A percentile compares a stretch with the other conserved stretches of the same genome.
phyloP scores from a whole-genome alignment of 2,329 filamentous ascomycete species.

The Diaporthe humulicola region DNA sequence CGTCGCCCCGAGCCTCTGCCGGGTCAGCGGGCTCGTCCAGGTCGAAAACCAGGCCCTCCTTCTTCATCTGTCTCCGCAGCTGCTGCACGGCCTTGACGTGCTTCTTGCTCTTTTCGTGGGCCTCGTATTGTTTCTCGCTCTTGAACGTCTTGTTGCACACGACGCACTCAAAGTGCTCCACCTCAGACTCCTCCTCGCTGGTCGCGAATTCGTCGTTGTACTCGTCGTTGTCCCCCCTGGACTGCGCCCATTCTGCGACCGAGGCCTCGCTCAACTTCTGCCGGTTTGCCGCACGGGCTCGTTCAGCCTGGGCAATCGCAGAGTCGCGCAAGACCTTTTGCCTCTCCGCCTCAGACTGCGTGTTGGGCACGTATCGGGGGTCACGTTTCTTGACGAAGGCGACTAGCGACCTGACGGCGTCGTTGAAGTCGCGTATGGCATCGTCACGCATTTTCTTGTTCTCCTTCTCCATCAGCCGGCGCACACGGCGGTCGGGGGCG shows the following conservation, averaged over 20 bases:
- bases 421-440: conserved; percentile 89
- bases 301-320: conserved; percentile 85
- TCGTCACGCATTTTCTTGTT: conserved; percentile 89
- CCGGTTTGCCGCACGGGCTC: conserved; percentile 84
- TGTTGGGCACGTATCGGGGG: conserved; percentile 83
- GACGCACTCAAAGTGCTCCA: conserved; percentile 78
- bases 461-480: conserved; percentile 94
- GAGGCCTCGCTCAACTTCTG: conserved; percentile 76
- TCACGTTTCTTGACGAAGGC: conserved; percentile 93
- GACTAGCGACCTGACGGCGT: conserved; percentile 87
- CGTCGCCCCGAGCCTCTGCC: neutral
- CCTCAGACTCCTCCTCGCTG: conserved; percentile 66
- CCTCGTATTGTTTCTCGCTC: conserved; percentile 91
- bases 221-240: conserved; percentile 65
- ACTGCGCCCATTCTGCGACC: conserved; percentile 82
- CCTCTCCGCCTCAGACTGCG: conserved; percentile 83
- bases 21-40: conserved; percentile 48
- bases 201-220: conserved; percentile 70
- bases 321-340: conserved; percentile 83
- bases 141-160: conserved; percentile 86
- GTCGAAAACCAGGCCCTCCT: conserved; percentile 77
- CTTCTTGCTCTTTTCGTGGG: conserved; percentile 97
- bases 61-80: conserved; percentile 84
- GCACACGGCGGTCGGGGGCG: conserved; percentile 85
- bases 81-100: conserved; percentile 89